phyloP scores from a whole-genome alignment of 768 basidiomycete species.

The Rhodotorula sphaerocarpa region DNA sequence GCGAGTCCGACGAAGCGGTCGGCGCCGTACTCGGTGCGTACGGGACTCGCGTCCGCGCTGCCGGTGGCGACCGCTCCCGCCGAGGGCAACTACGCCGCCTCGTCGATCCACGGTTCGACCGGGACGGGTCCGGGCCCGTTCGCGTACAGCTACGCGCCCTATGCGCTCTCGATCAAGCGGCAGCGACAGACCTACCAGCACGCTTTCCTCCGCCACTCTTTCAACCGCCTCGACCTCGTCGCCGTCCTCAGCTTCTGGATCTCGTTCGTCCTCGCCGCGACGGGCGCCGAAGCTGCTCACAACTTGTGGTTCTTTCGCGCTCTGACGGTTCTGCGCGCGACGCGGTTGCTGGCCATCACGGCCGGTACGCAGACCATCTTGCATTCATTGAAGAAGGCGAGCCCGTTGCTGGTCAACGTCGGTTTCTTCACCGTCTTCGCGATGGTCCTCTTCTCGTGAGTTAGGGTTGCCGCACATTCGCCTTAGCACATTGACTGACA shows the following conservation, averaged over 20 bases:
- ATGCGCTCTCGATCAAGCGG: conserved; percentile 44
- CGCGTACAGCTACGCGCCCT: conserved; percentile 38
- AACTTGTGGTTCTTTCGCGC: conserved; percentile 75
- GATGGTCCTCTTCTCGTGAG: conserved; percentile 72
- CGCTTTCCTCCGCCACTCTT: conserved; percentile 84
- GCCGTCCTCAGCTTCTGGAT: conserved; percentile 84
- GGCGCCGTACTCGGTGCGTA: conserved; percentile 12
- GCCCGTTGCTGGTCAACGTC: conserved; percentile 79
- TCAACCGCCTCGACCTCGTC: conserved; percentile 81
- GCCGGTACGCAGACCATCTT: conserved; percentile 90
- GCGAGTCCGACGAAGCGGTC: too few relatives aligned
- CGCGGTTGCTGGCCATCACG: conserved; percentile 74
- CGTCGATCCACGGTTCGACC: background rate
- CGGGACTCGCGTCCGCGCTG: background rate
- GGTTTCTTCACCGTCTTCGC: conserved; percentile 88
- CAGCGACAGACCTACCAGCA: conserved; percentile 46
- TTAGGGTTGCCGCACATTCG: conserved; percentile 35
- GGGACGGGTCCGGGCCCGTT: background rate
- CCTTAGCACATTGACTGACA: conserved; percentile 11
- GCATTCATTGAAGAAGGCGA: conserved; percentile 79
- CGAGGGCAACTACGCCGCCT: background rate
- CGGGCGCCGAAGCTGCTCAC: conserved; percentile 58
- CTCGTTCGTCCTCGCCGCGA: conserved; percentile 61
- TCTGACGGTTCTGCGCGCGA: conserved; percentile 71
- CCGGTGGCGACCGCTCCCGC: conserved; percentile 3